Evolutionary conservation across 352 stramenopile species (phyloP).

Genomic region (Globisporangium perplexum): DNA sequence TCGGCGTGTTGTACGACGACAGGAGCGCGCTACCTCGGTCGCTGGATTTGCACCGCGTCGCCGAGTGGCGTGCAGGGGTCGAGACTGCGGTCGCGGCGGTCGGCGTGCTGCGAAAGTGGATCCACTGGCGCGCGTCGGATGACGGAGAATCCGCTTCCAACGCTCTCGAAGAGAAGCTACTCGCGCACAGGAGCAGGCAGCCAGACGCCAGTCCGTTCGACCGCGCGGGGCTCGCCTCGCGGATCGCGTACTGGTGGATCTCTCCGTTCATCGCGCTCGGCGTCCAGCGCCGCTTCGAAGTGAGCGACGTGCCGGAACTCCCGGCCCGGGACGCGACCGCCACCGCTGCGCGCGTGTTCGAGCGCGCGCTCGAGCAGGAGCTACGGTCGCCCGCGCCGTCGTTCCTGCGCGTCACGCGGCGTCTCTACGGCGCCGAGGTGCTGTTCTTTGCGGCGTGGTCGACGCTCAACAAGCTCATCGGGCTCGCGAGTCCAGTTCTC

Average conservation of each 20-base stretch:
- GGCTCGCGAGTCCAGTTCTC: slow-evolving; percentile 58
- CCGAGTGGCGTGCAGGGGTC: background rate
- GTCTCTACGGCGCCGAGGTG: slow-evolving; percentile 60
- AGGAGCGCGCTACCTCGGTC: background rate
- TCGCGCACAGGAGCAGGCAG: background rate
- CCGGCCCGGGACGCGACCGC: slow-evolving; percentile 40
- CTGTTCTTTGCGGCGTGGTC: slow-evolving; percentile 61
- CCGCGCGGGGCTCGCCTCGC: slow-evolving; percentile 40
- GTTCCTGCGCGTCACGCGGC: slow-evolving; percentile 44
- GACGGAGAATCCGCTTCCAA: background rate
- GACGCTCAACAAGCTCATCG: slow-evolving; percentile 62
- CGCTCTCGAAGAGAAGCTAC: background rate
- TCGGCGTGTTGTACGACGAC: slow-evolving; percentile 2
- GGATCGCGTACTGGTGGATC: slow-evolving; percentile 66
- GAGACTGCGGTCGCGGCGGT: slow-evolving; percentile 1
- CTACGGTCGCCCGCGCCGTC: slow-evolving; percentile 20
- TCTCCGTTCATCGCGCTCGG: slow-evolving; percentile 56
- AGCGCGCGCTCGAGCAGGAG: slow-evolving; percentile 33
- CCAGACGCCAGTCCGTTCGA: slow-evolving; percentile 38
- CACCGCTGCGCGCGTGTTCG: slow-evolving; percentile 35
- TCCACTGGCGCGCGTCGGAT: background rate
- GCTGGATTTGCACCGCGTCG: background rate
- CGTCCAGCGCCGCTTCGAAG: slow-evolving; percentile 44
- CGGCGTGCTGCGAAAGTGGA: slow-evolving; percentile 11
- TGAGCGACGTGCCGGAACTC: slow-evolving; percentile 51